These are phyloP conservation scores for Rhynchospora breviuscula DNA, from an alignment of 176 grass and related monocot species.

Conservation along the genomic window DNA sequence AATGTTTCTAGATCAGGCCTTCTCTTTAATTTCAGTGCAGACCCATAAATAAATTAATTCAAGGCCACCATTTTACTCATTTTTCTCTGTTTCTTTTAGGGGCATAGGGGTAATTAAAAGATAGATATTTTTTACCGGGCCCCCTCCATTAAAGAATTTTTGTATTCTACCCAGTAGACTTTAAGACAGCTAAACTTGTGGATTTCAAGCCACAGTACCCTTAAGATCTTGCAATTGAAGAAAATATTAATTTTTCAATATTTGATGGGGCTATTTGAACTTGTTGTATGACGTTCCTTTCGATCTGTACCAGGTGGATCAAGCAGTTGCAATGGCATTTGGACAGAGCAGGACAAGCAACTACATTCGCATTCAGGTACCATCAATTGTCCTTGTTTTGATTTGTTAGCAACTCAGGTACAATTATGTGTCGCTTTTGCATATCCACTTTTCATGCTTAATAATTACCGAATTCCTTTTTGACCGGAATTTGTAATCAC, in stretches of 20 bases:
- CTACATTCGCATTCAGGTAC: conserved; percentile 88
- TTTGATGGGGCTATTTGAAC: neutral
- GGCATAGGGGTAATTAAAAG: too few species aligned
- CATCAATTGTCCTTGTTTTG: conserved; percentile 8
- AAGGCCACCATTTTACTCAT: conserved; percentile 2
- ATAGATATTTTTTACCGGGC: neutral
- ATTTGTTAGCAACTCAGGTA: neutral
- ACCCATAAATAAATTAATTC: neutral
- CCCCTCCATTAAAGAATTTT: neutral
- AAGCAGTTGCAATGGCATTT: conserved; percentile 94
- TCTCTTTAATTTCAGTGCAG: conserved; percentile 11
- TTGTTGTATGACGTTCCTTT: neutral
- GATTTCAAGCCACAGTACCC: neutral
- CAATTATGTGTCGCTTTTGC: neutral
- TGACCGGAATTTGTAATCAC: neutral
- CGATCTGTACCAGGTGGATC: conserved; percentile 58
- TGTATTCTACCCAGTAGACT: neutral
- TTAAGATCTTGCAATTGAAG: neutral
- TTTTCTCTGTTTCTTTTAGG: too few species aligned
- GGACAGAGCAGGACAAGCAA: conserved; percentile 76
- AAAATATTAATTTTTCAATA: neutral
- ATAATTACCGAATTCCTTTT: neutral
- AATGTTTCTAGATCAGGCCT: neutral
- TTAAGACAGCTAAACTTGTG: neutral
- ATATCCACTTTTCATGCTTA: neutral